Percentiles rank a stretch among this genome's conserved stretches.
Evolutionary conservation across 2,329 filamentous ascomycete species (phyloP).

Genomic region (Phyllosticta capitalensis): DNA sequence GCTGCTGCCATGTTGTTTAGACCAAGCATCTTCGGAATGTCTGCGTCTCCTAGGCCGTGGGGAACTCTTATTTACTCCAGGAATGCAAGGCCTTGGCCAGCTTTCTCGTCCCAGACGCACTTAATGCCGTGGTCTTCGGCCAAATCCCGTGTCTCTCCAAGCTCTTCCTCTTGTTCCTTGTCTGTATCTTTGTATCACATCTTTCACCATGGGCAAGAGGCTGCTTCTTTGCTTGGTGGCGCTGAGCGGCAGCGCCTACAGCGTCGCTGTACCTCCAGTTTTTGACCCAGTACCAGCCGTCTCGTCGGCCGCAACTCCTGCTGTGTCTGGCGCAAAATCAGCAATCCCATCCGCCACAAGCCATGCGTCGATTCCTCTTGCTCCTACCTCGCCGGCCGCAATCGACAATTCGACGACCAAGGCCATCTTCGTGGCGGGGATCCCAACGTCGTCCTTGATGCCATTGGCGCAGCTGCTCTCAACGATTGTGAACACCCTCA

Average conservation of each 20-base stretch:
- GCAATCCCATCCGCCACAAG: neutral
- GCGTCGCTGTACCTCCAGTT: neutral
- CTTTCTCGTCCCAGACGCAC: neutral
- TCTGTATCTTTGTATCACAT: neutral
- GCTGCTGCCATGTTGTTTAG: neutral
- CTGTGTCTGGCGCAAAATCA: neutral
- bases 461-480: neutral
- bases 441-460: neutral
- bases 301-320: neutral
- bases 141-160: neutral
- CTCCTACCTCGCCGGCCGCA: neutral
- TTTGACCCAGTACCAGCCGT: neutral
- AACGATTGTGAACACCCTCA: neutral
- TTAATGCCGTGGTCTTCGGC: neutral
- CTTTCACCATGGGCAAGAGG: slow-evolving; percentile 2
- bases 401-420: neutral
- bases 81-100: neutral
- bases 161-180: neutral
- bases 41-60: neutral
- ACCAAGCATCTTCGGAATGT: neutral
- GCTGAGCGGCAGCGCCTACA: neutral
- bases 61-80: neutral
- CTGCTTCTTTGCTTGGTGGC: slow-evolving; percentile 5
- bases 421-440: neutral
- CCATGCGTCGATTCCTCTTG: neutral